Percentiles rank a stretch among this genome's conserved stretches.
Conservation (phyloP, 1,139 yeast species). For the Candida sp. region DNA sequence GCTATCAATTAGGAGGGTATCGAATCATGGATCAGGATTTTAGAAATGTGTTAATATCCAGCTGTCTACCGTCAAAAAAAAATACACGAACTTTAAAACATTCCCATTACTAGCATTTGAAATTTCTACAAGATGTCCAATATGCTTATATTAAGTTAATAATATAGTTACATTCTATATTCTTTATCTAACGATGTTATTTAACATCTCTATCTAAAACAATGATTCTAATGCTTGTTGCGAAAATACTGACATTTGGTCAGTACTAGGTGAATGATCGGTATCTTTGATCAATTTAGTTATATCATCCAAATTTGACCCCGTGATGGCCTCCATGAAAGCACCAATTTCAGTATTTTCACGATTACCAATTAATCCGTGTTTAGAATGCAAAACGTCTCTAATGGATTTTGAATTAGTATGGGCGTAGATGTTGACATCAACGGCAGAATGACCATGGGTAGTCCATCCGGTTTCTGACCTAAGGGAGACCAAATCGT, state of each 20-base stretch:
- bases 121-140: no score
- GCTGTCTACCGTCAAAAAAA: no score
- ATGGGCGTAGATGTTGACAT: constrained; percentile 78
- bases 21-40: no score
- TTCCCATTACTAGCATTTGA: no score
- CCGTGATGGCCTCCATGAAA: constrained; percentile 59
- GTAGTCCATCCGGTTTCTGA: constrained; percentile 90
- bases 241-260: not conserved
- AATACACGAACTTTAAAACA: no score
- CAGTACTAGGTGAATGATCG: constrained; percentile 32
- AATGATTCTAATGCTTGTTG: not conserved
- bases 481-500: constrained; percentile 60
- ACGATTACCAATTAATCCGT: constrained; percentile 65
- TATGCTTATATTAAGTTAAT: no score
- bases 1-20: no score
- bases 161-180: no score
- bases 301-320: constrained; percentile 47
- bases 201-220: not conserved
- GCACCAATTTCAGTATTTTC: constrained; percentile 82
- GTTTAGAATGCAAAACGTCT: constrained; percentile 24
- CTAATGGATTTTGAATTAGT: constrained; percentile 49
- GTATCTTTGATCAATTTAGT: constrained; percentile 47
- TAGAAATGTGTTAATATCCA: no score
- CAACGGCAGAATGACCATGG: constrained; percentile 89
- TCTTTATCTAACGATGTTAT: not conserved